Conservation (phyloP, 108 stramenopile genomes). For the Chaetoceros tenuissimus region DNA sequence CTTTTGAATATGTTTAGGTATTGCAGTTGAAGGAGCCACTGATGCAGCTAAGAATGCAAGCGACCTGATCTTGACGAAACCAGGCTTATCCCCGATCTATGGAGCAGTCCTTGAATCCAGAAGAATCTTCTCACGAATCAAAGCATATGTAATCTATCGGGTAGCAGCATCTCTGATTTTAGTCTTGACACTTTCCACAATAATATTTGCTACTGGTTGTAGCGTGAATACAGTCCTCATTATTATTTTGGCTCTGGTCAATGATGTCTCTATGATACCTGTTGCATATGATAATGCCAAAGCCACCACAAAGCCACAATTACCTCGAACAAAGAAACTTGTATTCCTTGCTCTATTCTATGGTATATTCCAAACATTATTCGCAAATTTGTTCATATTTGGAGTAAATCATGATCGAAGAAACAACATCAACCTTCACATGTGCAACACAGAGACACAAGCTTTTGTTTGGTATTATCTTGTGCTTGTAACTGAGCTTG, state of each 20-base stretch:
- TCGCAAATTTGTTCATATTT: conserved; percentile 52
- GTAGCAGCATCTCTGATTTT: conserved; percentile 54
- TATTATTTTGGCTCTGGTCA: conserved; percentile 78
- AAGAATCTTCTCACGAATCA: conserved; percentile 66
- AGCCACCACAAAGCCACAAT: conserved; percentile 47
- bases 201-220: conserved; percentile 61
- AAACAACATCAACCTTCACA: conserved; percentile 14
- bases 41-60: conserved; percentile 88
- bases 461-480: conserved; percentile 52
- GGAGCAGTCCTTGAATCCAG: conserved; percentile 67
- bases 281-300: conserved; percentile 79
- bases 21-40: conserved; percentile 79
- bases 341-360: conserved; percentile 42
- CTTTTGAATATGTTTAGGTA: no score
- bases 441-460: conserved; percentile 24
- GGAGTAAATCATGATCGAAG: conserved; percentile 11
- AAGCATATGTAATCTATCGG: conserved; percentile 73
- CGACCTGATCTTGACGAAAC: conserved; percentile 74
- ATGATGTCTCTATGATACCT: conserved; percentile 81
- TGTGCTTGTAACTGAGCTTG: conserved; percentile 42
- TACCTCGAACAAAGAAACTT: conserved; percentile 30
- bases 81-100: conserved; percentile 73
- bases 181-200: conserved; percentile 46
- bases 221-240: conserved; percentile 65
- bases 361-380: conserved; percentile 36